Evolutionary conservation across 805 yeast genomes (phyloP), one percentile per base, ranked within the genome.

Genomic region (Wickerhamomyces bisporus): DNA sequence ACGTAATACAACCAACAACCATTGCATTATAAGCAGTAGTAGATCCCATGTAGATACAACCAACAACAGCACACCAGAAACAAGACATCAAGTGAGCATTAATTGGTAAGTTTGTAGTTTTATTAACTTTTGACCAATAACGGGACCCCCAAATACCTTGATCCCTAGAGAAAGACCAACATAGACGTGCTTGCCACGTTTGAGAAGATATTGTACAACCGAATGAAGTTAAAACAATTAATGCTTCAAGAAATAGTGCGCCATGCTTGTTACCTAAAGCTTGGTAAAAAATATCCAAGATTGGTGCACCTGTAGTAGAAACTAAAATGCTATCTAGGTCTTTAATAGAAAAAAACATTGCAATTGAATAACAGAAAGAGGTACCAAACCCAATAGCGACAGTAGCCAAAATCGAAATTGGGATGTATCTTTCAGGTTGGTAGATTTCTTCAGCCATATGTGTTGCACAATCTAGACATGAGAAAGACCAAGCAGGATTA

Each of bases 151-250:
- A 76, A 37, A 75, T 60, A 24, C 81, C 83, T 38, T 75, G 70
- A 50, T 79, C 85, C 58, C 84, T 68, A 3, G 84, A 68, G 46
- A 79, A 75, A 9, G 84, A 76, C 82, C 84, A 81, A 43, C 79
- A 65, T 35, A 77, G 62, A 47, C 87, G 65, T 18, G 81, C 76
- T 49, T 77, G 81, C 82, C 84, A 78, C 10, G 85, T 76, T 42
- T 76, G 79, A n/a, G 77, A 70, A 10, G 80, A 70, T 46, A 77
- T 70, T 39, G 71, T 71, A 57, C 82, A 73, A 35, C 78, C 77
- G 38, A 71, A 52, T n/a, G 80, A 79, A 6, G 81, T 71, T 10
- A 70, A 48, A 27, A 76, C 58, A 30, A 78, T 62, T 47, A 76
- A 57, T 16, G 64, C 49, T 34, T 70, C 74, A 41, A 80, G 60